phyloP scores from a whole-genome alignment of 768 basidiomycete genomes.

The Paxillus involutus region DNA sequence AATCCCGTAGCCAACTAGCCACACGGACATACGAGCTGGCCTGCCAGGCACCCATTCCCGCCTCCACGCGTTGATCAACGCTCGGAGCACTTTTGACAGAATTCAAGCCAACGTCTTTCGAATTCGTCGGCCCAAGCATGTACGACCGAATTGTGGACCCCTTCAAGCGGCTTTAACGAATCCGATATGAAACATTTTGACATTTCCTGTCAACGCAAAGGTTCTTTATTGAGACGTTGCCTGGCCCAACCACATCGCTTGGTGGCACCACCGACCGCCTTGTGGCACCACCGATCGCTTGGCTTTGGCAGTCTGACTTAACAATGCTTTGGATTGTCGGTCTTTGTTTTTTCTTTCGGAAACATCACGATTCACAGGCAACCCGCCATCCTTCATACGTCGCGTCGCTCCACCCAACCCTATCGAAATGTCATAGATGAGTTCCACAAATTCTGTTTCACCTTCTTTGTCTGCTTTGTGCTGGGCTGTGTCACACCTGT shows the following conservation, averaged over 20 bases:
- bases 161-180: neutral
- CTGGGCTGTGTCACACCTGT: neutral
- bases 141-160: too few species aligned
- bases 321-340: neutral
- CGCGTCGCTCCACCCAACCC: neutral
- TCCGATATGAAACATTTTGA: neutral
- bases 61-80: neutral
- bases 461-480: neutral
- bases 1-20: too few species aligned
- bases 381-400: neutral
- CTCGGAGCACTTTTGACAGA: neutral
- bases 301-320: neutral
- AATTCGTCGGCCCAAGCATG: neutral
- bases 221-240: neutral
- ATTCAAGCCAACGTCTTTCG: neutral
- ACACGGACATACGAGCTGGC: too few species aligned
- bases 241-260: neutral
- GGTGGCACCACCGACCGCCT: neutral
- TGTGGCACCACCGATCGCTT: too few species aligned
- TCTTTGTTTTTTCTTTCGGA: neutral
- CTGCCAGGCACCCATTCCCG: neutral
- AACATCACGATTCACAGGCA: neutral
- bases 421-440: neutral
- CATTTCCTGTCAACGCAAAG: neutral
- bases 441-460: conserved; percentile 11